These are phyloP conservation scores for Sporisorium sorghi DNA, from an alignment of 1,284 basidiomycete genomes.

Conservation along the genomic window DNA sequence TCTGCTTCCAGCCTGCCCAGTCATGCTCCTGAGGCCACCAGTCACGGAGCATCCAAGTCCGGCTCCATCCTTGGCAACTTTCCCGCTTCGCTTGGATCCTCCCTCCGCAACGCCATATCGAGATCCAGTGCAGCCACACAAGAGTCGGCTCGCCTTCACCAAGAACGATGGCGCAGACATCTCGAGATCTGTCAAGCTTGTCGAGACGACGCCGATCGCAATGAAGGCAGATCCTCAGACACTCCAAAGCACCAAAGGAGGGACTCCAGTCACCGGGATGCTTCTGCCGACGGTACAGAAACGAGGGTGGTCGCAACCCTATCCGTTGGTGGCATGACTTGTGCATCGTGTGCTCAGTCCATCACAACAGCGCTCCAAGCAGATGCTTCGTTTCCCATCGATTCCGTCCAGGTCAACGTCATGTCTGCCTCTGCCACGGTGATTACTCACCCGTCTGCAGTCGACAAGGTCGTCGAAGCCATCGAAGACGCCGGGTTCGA, in stretches of 20 bases:
- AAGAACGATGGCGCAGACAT: slow-evolving; percentile 64
- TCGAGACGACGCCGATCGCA: slow-evolving; percentile 58
- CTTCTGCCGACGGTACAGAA: not conserved
- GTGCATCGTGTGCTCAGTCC: slow-evolving; percentile 29
- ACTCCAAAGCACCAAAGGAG: not conserved
- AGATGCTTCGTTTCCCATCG: slow-evolving; percentile 10
- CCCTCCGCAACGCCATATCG: slow-evolving; percentile 18
- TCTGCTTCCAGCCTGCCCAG: slow-evolving; percentile 13
- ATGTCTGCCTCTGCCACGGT: slow-evolving; percentile 27
- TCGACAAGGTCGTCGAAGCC: slow-evolving; percentile 24
- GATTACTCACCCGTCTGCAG: slow-evolving; percentile 5
- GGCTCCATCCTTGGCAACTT: slow-evolving; percentile 14
- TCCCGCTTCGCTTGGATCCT: slow-evolving; percentile 31
- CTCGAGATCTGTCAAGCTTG: slow-evolving; percentile 69
- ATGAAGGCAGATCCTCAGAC: slow-evolving; percentile 1
- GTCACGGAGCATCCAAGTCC: not conserved
- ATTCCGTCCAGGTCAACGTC: slow-evolving; percentile 26
- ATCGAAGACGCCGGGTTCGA: slow-evolving; percentile 49
- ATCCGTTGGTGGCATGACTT: slow-evolving; percentile 38
- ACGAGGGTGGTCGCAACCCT: slow-evolving; percentile 16
- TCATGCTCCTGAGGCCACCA: not conserved
- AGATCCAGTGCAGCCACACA: not conserved
- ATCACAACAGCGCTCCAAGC: slow-evolving; percentile 19
- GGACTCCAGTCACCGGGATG: too few relatives aligned
- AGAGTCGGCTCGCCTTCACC: slow-evolving; percentile 8